Conservation (phyloP, 2,329 filamentous ascomycete genomes). For the Purpureocillium lavendulum region DNA sequence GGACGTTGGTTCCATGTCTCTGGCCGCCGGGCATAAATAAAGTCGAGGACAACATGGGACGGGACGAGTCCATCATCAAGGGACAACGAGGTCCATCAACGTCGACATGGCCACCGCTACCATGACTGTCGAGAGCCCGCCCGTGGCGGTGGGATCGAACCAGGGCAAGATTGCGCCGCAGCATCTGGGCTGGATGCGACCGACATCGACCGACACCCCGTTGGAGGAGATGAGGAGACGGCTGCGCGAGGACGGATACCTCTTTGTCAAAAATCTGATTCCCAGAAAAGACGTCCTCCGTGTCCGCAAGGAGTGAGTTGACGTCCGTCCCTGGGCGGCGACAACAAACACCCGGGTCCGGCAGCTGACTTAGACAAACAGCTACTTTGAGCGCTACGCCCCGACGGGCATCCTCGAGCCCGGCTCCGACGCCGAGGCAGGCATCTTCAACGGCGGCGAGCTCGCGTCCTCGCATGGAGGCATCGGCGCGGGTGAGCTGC, state of each 20-base stretch:
- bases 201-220: neutral
- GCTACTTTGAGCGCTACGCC: slow-evolving; percentile 1
- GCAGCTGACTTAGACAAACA: neutral
- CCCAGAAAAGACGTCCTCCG: slow-evolving; percentile 2
- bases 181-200: neutral
- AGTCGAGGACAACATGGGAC: too few relatives aligned
- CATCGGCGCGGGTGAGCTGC: slow-evolving; percentile 2
- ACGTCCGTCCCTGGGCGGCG: too few relatives aligned
- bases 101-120: neutral
- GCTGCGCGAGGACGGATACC: slow-evolving; percentile 1
- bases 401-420: slow-evolving; percentile 3
- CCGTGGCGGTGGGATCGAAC: slow-evolving; percentile 1
- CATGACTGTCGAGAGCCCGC: neutral
- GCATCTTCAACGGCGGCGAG: slow-evolving; percentile 3
- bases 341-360: neutral
- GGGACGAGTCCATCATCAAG: too few relatives aligned
- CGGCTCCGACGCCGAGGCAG: slow-evolving; percentile 1
- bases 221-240: neutral
- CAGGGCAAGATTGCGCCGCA: slow-evolving; percentile 2
- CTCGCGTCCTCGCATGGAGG: neutral
- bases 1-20: too few relatives aligned
- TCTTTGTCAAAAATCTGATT: slow-evolving; percentile 2
- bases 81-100: too few relatives aligned
- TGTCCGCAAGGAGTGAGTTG: slow-evolving; percentile 2
- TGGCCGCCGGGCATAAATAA: too few relatives aligned